Conservation (phyloP, 768 basidiomycete genomes). For the Amanita pseudoporphyria region DNA sequence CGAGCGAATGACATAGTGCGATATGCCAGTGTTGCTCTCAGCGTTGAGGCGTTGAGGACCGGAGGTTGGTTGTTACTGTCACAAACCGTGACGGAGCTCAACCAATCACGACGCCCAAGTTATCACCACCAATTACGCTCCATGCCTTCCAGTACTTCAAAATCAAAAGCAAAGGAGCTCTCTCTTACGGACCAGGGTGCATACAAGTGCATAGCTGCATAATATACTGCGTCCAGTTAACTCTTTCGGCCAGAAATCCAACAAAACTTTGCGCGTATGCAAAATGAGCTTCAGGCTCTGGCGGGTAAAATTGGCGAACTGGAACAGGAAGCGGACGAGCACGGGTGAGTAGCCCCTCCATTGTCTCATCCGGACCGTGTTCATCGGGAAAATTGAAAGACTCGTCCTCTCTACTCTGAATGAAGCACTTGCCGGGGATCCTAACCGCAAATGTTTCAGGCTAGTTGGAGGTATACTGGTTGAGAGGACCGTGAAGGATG, state of each 20-base stretch:
- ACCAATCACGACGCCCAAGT: slow-evolving; percentile 38
- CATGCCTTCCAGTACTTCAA: slow-evolving; percentile 23
- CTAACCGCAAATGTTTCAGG: slow-evolving; percentile 91
- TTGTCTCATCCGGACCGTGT: not conserved
- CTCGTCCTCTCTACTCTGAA: slow-evolving; percentile 83
- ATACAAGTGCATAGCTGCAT: slow-evolving; percentile 12
- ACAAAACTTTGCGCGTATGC: slow-evolving; percentile 69
- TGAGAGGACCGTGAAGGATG: slow-evolving; percentile 91
- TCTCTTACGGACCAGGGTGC: slow-evolving; percentile 67
- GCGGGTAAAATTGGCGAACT: slow-evolving; percentile 94
- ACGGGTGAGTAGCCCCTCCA: slow-evolving; percentile 47
- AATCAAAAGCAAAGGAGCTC: slow-evolving; percentile 49
- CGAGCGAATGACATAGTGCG: slow-evolving; percentile 49
- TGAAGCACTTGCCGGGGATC: slow-evolving; percentile 74
- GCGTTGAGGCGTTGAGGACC: slow-evolving; percentile 30
- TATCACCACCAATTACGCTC: slow-evolving; percentile 29
- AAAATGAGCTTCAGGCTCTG: slow-evolving; percentile 85
- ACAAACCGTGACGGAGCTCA: slow-evolving; percentile 19
- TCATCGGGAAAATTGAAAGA: slow-evolving; percentile 19
- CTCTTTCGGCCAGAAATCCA: slow-evolving; percentile 68
- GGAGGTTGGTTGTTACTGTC: slow-evolving; percentile 24
- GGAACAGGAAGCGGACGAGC: slow-evolving; percentile 93
- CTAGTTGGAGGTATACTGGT: slow-evolving; percentile 94
- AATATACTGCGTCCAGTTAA: slow-evolving; percentile 24
- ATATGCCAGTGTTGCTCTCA: too few species aligned